These are phyloP conservation scores for Mycena maculata DNA, from an alignment of 768 basidiomycete genomes.

Conservation along the genomic window DNA sequence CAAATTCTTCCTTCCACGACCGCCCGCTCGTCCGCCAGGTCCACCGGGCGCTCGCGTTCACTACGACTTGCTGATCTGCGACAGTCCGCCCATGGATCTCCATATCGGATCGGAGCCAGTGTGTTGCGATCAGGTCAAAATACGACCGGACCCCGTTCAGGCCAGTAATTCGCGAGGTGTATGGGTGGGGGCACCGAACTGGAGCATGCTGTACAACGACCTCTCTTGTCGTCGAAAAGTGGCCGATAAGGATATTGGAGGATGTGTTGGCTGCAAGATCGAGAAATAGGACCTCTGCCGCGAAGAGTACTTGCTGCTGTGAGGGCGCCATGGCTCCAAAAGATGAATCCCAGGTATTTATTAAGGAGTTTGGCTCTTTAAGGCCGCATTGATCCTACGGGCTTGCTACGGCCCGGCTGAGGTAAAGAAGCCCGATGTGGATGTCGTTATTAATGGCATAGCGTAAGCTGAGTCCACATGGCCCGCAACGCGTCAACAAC, in stretches of 20 bases:
- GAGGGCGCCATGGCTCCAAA: constrained; percentile 23
- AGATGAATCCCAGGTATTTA: too few relatives aligned
- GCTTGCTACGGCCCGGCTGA: too few relatives aligned
- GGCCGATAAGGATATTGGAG: constrained; percentile 47
- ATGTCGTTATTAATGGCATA: too few relatives aligned
- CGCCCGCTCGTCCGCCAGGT: constrained; percentile 58
- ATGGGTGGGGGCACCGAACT: constrained; percentile 46
- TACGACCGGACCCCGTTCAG: constrained; percentile 61
- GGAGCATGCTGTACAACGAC: constrained; percentile 57
- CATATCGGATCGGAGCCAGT: constrained; percentile 53
- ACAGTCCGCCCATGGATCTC: constrained; percentile 39
- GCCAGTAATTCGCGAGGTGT: constrained; percentile 51
- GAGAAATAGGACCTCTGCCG: constrained; percentile 50
- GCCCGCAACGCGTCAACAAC: too few relatives aligned
- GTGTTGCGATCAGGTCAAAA: constrained; percentile 59
- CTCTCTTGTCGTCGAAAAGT: constrained; percentile 54
- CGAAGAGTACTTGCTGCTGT: constrained; percentile 47
- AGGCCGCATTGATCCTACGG: too few relatives aligned
- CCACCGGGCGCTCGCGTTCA: constrained; percentile 56
- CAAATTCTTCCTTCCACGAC: constrained; percentile 59
- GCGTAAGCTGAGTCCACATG: too few relatives aligned
- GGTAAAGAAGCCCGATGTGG: too few relatives aligned
- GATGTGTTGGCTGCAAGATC: constrained; percentile 50
- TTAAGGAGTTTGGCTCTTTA: too few relatives aligned
- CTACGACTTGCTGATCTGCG: constrained; percentile 44